Conservation (phyloP, 139 green algal genomes). For the Tetradesmus obliquus region DNA sequence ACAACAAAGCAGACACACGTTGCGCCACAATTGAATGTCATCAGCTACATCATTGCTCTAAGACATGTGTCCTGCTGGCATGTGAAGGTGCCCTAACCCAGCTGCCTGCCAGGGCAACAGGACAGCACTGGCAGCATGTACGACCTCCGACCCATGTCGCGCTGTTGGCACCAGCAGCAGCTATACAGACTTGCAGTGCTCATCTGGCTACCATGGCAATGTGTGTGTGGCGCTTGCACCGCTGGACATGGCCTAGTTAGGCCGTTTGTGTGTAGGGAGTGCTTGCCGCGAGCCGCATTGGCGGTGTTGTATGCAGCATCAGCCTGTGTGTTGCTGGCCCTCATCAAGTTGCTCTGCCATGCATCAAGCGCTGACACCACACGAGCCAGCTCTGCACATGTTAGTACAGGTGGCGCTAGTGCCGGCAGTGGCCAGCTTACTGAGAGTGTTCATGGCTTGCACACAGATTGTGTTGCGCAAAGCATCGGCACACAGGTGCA, state of each 20-base stretch:
- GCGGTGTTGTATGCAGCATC: background rate
- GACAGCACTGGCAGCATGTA: background rate
- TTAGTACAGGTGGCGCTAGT: background rate
- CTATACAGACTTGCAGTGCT: background rate
- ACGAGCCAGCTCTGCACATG: background rate
- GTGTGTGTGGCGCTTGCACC: background rate
- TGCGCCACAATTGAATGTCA: too few relatives aligned
- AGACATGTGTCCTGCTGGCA: background rate
- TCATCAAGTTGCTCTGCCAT: background rate
- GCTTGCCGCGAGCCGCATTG: background rate
- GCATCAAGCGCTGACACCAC: background rate
- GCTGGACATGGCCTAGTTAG: background rate
- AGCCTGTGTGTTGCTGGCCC: background rate
- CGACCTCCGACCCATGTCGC: background rate
- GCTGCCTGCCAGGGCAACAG: background rate
- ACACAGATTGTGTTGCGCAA: background rate
- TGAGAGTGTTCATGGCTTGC: too few relatives aligned
- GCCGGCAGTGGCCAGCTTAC: too few relatives aligned
- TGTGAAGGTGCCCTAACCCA: background rate
- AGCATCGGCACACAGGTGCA: background rate
- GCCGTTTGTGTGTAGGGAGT: background rate
- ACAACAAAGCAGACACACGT: background rate
- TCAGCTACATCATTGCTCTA: too few relatives aligned
- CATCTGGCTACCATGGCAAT: background rate
- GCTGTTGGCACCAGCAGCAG: too few relatives aligned